Evolutionary conservation across 2,329 filamentous ascomycete genomes (phyloP).

Genomic region (Monosporascus sp.): DNA sequence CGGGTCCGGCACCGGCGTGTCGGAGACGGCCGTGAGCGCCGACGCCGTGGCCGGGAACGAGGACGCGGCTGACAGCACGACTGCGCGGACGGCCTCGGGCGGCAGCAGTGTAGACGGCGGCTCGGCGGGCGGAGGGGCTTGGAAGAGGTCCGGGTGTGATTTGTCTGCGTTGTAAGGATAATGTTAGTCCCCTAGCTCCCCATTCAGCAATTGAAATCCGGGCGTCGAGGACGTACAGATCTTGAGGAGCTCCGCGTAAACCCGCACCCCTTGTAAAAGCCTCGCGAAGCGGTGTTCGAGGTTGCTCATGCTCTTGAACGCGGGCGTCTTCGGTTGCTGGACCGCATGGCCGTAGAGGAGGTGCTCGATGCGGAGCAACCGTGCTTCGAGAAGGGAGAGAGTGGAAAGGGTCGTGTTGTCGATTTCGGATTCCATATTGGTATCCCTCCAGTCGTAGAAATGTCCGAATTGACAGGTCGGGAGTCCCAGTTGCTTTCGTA

Average conservation of each 20-base stretch:
- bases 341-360: slow-evolving; percentile 45
- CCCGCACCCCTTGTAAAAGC: slow-evolving; percentile 45
- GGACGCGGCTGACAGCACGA: slow-evolving; percentile 51
- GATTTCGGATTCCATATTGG: slow-evolving; percentile 26
- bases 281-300: slow-evolving; percentile 49
- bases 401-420: slow-evolving; percentile 51
- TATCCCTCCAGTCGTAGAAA: neutral
- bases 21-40: slow-evolving; percentile 49
- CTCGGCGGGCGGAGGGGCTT: slow-evolving; percentile 36
- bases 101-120: slow-evolving; percentile 45
- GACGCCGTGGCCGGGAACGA: slow-evolving; percentile 52
- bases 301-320: slow-evolving; percentile 39
- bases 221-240: slow-evolving; percentile 42
- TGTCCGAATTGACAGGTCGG: neutral
- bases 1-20: slow-evolving; percentile 52
- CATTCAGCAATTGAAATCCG: neutral
- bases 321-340: slow-evolving; percentile 32
- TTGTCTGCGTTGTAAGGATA: slow-evolving; percentile 36
- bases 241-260: slow-evolving; percentile 54
- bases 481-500: neutral
- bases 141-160: slow-evolving; percentile 50
- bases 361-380: slow-evolving; percentile 55
- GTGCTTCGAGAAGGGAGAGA: slow-evolving; percentile 51
- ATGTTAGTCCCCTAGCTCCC: neutral
- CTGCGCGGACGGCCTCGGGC: slow-evolving; percentile 45